phyloP scores from a whole-genome alignment of 2,329 filamentous ascomycete genomes.

The Aspergillus hortae region DNA sequence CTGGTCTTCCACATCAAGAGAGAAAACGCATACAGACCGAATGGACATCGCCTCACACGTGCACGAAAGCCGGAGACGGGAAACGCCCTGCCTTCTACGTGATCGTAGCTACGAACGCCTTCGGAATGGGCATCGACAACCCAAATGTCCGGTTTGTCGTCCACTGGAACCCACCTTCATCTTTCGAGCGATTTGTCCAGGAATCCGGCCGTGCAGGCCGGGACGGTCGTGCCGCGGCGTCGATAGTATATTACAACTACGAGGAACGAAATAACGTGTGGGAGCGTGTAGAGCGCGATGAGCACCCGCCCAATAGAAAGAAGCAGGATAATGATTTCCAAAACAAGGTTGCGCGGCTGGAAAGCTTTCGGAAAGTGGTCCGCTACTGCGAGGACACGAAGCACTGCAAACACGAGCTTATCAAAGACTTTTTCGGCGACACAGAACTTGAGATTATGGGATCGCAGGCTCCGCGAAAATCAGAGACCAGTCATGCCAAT shows the following conservation, averaged over 20 bases:
- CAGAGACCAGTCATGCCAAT: not conserved
- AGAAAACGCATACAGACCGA: conserved; percentile 55
- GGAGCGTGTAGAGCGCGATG: conserved; percentile 47
- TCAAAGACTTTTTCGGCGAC: conserved; percentile 77
- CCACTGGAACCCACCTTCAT: conserved; percentile 91
- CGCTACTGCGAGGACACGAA: conserved; percentile 76
- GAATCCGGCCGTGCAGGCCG: conserved; percentile 89
- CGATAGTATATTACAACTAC: conserved; percentile 85
- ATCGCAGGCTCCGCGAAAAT: conserved; percentile 17
- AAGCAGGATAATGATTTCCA: conserved; percentile 12
- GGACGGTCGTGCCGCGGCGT: conserved; percentile 81
- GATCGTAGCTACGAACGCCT: conserved; percentile 91
- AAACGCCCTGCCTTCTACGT: conserved; percentile 69
- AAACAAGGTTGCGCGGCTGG: conserved; percentile 46
- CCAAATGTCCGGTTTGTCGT: conserved; percentile 90
- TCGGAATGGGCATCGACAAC: conserved; percentile 98
- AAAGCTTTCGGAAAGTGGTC: conserved; percentile 66
- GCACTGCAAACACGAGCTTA: conserved; percentile 70
- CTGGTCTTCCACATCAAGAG: conserved; percentile 67
- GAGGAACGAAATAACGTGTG: conserved; percentile 77
- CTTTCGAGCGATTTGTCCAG: conserved; percentile 94
- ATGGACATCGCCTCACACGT: conserved; percentile 31
- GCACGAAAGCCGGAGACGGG: conserved; percentile 3
- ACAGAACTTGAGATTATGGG: conserved; percentile 32
- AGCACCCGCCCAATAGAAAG: no score